Evolutionary conservation across 1,284 basidiomycete species (phyloP).

Genomic region (Malassezia dermatis): DNA sequence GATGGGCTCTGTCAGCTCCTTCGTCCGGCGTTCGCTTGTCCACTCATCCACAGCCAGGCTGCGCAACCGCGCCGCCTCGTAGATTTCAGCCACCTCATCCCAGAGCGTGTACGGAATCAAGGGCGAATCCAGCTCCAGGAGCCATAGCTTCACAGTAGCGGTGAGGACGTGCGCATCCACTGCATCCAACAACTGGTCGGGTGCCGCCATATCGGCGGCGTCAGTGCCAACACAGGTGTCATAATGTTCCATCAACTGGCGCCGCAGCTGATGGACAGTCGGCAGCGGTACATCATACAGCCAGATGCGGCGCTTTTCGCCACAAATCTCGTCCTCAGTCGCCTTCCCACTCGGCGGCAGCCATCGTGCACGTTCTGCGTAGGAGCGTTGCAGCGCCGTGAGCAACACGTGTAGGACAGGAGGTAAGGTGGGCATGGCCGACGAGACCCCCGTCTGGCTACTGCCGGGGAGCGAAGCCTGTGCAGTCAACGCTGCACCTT

Average conservation of each 20-base stretch:
- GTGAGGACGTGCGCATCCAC: constrained; percentile 64
- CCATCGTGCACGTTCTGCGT: constrained; percentile 53
- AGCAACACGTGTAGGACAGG: constrained; percentile 65
- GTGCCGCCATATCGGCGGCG: constrained; percentile 15
- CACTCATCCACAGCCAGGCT: constrained; percentile 18
- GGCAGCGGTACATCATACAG: constrained; percentile 66
- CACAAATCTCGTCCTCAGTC: constrained; percentile 1
- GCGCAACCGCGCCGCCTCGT: constrained; percentile 29
- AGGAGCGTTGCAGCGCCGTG: constrained; percentile 58
- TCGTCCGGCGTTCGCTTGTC: background rate
- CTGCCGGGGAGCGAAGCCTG: constrained; percentile 8
- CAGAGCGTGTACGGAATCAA: constrained; percentile 33
- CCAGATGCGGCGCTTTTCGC: constrained; percentile 80
- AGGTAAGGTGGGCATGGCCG: constrained; percentile 53
- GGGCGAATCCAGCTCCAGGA: constrained; percentile 34
- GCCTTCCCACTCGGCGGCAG: constrained; percentile 4
- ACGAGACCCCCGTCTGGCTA: background rate
- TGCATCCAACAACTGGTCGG: constrained; percentile 9
- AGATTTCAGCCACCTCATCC: constrained; percentile 38
- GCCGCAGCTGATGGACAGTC: constrained; percentile 69
- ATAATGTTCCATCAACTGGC: constrained; percentile 57
- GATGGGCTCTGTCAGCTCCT: constrained; percentile 49
- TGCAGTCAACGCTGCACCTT: constrained; percentile 25
- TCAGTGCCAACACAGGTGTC: constrained; percentile 12
- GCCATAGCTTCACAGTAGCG: constrained; percentile 68